Percentiles rank a stretch among this genome's conserved stretches.
Evolutionary conservation across 768 basidiomycete species (phyloP).

Genomic region (Phylloporus sp.): DNA sequence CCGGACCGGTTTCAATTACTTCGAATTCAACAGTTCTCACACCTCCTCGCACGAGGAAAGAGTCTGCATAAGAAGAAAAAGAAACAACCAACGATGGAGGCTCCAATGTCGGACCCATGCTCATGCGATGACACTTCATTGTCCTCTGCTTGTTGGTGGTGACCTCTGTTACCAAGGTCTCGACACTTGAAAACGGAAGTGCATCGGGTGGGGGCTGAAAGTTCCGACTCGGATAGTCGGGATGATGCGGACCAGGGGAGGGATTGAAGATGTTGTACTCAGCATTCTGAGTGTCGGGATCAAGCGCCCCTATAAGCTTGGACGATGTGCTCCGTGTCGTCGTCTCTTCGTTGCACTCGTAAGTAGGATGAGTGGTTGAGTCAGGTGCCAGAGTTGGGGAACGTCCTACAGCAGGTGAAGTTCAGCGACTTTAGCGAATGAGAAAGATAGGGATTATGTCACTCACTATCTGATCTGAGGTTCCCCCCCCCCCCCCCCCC

Average conservation of each 20-base stretch:
- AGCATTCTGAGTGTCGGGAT: conserved; percentile 25
- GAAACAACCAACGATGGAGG: conserved; percentile 60
- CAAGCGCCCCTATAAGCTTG: conserved; percentile 47
- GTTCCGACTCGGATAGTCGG: conserved; percentile 59
- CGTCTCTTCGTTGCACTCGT: conserved; percentile 47
- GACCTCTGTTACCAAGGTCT: conserved; percentile 42
- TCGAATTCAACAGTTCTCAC: conserved; percentile 99
- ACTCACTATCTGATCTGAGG: conserved; percentile 54
- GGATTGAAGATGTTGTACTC: conserved; percentile 35
- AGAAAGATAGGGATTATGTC: not conserved
- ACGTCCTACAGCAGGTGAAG: conserved; percentile 56
- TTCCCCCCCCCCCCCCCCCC: too few relatives aligned
- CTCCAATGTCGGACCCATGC: conserved; percentile 47
- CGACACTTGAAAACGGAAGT: conserved; percentile 48
- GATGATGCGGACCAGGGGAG: conserved; percentile 74
- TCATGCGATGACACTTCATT: conserved; percentile 70
- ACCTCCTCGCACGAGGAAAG: conserved; percentile 97
- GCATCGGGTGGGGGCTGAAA: conserved; percentile 44
- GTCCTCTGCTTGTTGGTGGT: conserved; percentile 33
- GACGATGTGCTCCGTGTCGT: conserved; percentile 39
- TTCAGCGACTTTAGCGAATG: conserved; percentile 47
- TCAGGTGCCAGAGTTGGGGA: conserved; percentile 70
- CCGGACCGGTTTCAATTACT: conserved; percentile 95
- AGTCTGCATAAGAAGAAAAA: conserved; percentile 68
- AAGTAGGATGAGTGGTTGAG: conserved; percentile 55